Conservation (phyloP, 208 protist species). For the Leptomonas seymouri region DNA sequence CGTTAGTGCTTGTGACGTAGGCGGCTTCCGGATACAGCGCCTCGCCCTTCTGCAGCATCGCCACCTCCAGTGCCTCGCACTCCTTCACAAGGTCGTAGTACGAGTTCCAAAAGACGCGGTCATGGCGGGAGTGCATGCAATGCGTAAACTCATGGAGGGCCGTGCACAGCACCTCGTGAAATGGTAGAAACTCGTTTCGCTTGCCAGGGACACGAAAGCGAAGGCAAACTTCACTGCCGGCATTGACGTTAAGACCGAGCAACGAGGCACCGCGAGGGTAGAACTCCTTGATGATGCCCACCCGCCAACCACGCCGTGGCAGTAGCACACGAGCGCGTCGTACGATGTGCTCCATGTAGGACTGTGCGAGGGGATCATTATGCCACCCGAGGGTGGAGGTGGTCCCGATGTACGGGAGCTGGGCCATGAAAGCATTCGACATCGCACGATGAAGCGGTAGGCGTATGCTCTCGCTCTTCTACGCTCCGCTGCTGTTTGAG, state of each 20-base stretch:
- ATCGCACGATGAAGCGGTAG: constrained; percentile 16
- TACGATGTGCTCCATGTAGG: constrained; percentile 73
- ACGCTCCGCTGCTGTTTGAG: no score
- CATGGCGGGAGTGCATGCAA: constrained; percentile 61
- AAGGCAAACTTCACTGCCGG: constrained; percentile 77
- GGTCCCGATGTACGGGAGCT: constrained; percentile 38
- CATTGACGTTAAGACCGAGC: constrained; percentile 86
- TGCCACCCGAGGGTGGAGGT: constrained; percentile 67
- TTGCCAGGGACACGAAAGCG: constrained; percentile 73
- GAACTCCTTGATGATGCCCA: constrained; percentile 82
- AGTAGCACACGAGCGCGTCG: constrained; percentile 55
- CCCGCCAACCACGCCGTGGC: constrained; percentile 52
- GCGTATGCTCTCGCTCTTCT: no score
- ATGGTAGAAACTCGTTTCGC: constrained; percentile 79
- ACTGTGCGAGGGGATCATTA: constrained; percentile 56
- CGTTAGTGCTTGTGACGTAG: background rate
- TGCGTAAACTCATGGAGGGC: constrained; percentile 91
- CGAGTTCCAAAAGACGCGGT: constrained; percentile 75
- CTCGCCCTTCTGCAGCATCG: constrained; percentile 37
- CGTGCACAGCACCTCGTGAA: constrained; percentile 86
- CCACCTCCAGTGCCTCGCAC: constrained; percentile 69
- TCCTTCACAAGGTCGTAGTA: constrained; percentile 79
- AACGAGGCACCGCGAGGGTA: constrained; percentile 75
- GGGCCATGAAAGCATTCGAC: constrained; percentile 31
- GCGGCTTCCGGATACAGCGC: constrained; percentile 45